Percentiles rank a stretch among this genome's conserved stretches.
These are phyloP conservation scores for Echinochloa phyllopogon DNA, from an alignment of 176 grass and related monocot genomes.

Conservation along the genomic window DNA sequence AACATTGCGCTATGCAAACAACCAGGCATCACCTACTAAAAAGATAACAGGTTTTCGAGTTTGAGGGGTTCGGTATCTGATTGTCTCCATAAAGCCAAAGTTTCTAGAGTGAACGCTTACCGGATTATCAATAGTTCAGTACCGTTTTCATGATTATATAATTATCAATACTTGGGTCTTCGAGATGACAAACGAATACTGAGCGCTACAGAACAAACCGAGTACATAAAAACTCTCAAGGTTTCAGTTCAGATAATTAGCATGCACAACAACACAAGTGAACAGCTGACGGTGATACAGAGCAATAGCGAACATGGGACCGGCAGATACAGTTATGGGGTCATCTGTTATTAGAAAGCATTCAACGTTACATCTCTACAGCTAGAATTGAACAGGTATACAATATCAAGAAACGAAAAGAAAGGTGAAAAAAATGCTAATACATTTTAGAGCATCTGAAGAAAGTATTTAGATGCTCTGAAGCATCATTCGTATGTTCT, in stretches of 20 bases:
- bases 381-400: conserved; percentile 51
- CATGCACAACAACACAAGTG: not conserved
- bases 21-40: too few relatives aligned
- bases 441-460: conserved; percentile 33
- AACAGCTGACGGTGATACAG: not conserved
- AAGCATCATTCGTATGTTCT: conserved; percentile 74
- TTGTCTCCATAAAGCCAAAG: too few relatives aligned
- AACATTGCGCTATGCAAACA: too few relatives aligned
- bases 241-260: not conserved
- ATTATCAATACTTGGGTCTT: not conserved
- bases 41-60: too few relatives aligned
- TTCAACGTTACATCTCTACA: conserved; percentile 59
- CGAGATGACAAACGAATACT: not conserved
- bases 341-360: conserved; percentile 43
- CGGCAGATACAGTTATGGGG: not conserved
- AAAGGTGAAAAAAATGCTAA: conserved; percentile 3
- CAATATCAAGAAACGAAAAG: conserved; percentile 46
- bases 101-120: too few relatives aligned
- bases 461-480: conserved; percentile 23
- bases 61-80: too few relatives aligned
- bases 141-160: not conserved
- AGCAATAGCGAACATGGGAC: not conserved
- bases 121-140: too few relatives aligned
- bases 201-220: not conserved
- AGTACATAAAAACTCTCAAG: not conserved